These are phyloP conservation scores for Dactylellina parvicollis DNA, from an alignment of 2,329 filamentous ascomycete genomes.

Conservation along the genomic window DNA sequence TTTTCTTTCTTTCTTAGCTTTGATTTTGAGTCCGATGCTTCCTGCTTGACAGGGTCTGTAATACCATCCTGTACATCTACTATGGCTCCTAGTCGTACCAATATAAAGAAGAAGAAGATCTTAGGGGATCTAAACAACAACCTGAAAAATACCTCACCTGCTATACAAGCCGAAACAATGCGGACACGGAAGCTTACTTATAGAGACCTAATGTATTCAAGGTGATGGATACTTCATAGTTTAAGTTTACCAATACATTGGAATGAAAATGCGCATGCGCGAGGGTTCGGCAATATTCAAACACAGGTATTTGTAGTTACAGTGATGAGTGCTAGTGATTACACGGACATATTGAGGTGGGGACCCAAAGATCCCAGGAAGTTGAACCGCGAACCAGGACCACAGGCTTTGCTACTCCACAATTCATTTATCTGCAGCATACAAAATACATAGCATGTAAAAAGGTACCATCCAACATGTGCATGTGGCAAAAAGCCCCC, in stretches of 20 bases:
- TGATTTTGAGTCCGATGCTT: neutral
- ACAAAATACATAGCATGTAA: too few species aligned
- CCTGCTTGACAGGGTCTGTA: neutral
- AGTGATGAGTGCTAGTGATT: too few species aligned
- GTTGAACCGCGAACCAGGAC: neutral
- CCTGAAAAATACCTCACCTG: neutral
- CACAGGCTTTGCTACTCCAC: neutral
- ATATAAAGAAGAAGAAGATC: neutral
- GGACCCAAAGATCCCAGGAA: neutral
- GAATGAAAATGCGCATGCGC: too few species aligned
- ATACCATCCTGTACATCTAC: neutral
- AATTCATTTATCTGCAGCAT: constrained; percentile 27
- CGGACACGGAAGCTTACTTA: neutral
- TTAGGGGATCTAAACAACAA: neutral
- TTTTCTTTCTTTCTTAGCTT: neutral
- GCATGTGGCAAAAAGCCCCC: constrained; percentile 17
- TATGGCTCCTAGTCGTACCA: neutral
- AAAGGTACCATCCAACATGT: neutral
- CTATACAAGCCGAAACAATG: constrained; percentile 3
- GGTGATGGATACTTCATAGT: too few species aligned
- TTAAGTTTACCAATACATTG: too few species aligned
- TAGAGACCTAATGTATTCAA: too few species aligned
- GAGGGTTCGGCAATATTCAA: too few species aligned
- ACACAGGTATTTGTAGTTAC: too few species aligned
- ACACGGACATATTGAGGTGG: too few species aligned